A percentile compares a stretch with the other conserved stretches of the same genome.
Conservation (phyloP, 371 early-diverging fungal genomes). For the Mortierella polycephala region DNA sequence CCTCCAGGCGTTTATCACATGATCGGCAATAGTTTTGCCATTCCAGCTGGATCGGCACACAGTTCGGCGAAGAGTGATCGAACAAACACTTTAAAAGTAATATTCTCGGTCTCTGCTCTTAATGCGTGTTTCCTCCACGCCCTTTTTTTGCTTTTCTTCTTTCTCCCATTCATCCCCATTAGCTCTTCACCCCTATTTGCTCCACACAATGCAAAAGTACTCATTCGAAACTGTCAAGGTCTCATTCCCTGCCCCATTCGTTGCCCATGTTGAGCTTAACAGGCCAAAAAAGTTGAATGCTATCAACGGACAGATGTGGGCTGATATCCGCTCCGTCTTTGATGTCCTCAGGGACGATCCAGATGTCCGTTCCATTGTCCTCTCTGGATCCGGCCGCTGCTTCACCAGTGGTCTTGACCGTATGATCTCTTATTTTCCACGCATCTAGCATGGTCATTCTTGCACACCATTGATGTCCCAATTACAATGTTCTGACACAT, state of each 20-base stretch:
- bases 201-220: constrained; percentile 55
- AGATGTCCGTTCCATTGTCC: constrained; percentile 76
- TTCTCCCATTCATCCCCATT: not conserved
- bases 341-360: constrained; percentile 64
- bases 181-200: not conserved
- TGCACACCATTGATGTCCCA: no score
- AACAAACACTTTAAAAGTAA: no score
- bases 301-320: constrained; percentile 64
- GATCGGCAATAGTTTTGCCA: not conserved
- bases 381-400: constrained; percentile 78
- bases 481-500: not conserved
- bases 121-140: no score
- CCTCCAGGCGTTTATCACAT: not conserved
- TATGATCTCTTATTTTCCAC: constrained; percentile 48
- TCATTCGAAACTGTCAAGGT: constrained; percentile 72
- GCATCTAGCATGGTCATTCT: no score
- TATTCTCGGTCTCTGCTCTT: no score
- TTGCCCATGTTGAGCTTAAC: constrained; percentile 87
- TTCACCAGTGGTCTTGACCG: constrained; percentile 94
- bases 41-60: not conserved
- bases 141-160: constrained; percentile 1
- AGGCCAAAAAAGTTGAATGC: constrained; percentile 86
- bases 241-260: constrained; percentile 63
- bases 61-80: no score
- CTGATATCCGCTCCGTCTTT: constrained; percentile 39